Base-by-base conservation (phyloP, 2,329 filamentous ascomycete species). In the Hymenoscyphus fructigenus region DNA sequence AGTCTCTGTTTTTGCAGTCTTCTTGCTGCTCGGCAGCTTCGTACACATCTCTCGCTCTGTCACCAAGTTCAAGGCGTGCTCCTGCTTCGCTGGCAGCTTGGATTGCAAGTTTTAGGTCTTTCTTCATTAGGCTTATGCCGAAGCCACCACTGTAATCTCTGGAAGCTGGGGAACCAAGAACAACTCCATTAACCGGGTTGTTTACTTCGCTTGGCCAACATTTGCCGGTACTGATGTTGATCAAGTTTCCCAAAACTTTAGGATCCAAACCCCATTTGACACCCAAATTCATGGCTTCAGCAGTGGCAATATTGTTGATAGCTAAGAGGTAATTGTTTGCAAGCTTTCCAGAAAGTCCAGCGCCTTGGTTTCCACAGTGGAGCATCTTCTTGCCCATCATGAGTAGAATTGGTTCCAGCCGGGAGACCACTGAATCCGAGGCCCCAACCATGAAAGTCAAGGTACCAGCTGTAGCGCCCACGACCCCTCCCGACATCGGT, bases 191-290 rank as follows among this genome's bases (percentile, higher is more conserved):
- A 2, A 98, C 93, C 0, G 95, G 95, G 75, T 98, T 98, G 79
- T 99, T 99, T 67, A 96, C 82, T 79, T 97, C 93, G 73, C 90
- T 95, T 0, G 94, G 93, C 95, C 95, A 99, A 83, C 93, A 98
- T 69, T 84, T 87, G n/a, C 95, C 95, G 0, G 94, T 97, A 71
- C 92, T 95, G 3, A 91, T 90, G 76, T 97, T 98, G 80, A 99
- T 92, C 78, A 99, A 88, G 60, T 89, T 88, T 0, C 92, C 91
- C 1, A 99, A 83, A 7, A 87, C 88, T 62, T 81, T 77, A 0
- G 83, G 83, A 67, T 87, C 82, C 20, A 87, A 72, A 2, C 84
- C 84, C 47, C 84, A 78, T 34, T 80, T 80, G 2, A 84, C 84
- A 2, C 82, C 84, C 55, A 88, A 79, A 0, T 85, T 85, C 79